These are phyloP conservation scores for Staphylotrichum tortipilum DNA, from an alignment of 495 filamentous ascomycete genomes.

Conservation along the genomic window DNA sequence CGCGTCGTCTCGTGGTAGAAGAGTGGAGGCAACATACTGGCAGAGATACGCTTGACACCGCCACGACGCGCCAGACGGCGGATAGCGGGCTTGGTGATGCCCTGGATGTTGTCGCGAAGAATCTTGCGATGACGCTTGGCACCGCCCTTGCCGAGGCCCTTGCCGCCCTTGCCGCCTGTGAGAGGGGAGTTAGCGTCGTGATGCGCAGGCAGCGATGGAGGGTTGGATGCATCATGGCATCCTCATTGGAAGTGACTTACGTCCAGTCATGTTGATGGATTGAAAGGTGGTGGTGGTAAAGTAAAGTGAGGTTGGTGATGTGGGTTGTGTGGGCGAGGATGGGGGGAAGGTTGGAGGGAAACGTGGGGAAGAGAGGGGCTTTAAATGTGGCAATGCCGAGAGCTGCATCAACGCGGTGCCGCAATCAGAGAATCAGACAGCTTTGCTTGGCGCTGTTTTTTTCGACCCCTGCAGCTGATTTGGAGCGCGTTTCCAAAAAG, in stretches of 20 bases:
- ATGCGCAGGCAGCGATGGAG: constrained; percentile 1
- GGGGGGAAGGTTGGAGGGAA: constrained; percentile 24
- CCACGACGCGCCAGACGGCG: constrained; percentile 99
- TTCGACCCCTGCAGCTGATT: constrained; percentile 10
- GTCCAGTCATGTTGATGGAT: constrained; percentile 74
- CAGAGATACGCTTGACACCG: constrained; percentile 99
- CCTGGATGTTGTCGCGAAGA: constrained; percentile 98
- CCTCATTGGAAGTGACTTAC: constrained; percentile 64
- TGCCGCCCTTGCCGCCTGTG: constrained; percentile 84
- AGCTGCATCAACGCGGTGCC: constrained; percentile 19
- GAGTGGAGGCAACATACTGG: constrained; percentile 50
- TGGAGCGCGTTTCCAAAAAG: constrained; percentile 7
- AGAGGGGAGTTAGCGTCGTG: constrained; percentile 19
- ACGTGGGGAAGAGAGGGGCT: constrained; percentile 39
- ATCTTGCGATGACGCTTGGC: constrained; percentile 99
- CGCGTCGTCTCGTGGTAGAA: neutral
- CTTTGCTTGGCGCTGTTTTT: constrained; percentile 24
- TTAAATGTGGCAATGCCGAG: constrained; percentile 35
- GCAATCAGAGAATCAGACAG: constrained; percentile 37
- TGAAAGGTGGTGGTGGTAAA: constrained; percentile 17
- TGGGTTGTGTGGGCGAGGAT: constrained; percentile 8
- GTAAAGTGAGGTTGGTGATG: constrained; percentile 34
- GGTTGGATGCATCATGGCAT: constrained; percentile 10
- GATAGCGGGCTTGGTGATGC: constrained; percentile 99
- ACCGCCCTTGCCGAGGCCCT: constrained; percentile 80